Base-by-base conservation (phyloP, 208 protist genomes). In the Acanthamoeba rhysodes region DNA sequence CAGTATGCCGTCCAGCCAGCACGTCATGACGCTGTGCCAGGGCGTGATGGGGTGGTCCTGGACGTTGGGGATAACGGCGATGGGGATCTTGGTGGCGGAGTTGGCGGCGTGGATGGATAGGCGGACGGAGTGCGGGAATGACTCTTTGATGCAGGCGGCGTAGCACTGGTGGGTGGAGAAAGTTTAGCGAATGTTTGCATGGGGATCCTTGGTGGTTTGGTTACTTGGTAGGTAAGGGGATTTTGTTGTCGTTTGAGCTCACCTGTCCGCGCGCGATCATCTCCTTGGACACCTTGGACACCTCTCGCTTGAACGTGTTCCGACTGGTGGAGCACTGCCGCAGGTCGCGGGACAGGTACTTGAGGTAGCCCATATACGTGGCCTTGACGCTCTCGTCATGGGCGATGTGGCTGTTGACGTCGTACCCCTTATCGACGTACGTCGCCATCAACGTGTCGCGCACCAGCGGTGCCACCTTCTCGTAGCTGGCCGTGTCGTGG, bases 81-180 rank as follows among this genome's bases (percentile, higher is more conserved):
- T 66, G 59, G 59, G 59, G 59, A 66, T 66, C 59, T 66, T 66
- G 59, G 27, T 66, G 59, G 59, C 59, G 59, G 59, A 32, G 59
- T 66, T 66, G 59, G 59, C 59, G 59, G 59, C 59, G 72, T 82
- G 72, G 72, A 82, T 82, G 37, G 72, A 82, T 18, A 82, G 41
- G 72, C 72, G 72, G 59, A 66, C 59, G 59, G 59, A 66, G 59
- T 66, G 59, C 59, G 59, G 59, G 59, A 66, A 66, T 2, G 6
- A 66, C 59, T 66, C 59, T 66, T 66, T 66, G 59, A 66, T 27
- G 27, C 59, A 66, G 59, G 59, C 59, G 59, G 59, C 59, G 59
- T 66, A 66, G 59, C 59, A 66, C 59, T 66, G 59, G 59, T 66
- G 59, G 59, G 27, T 66, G 59, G 59, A 66, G 27, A 66, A 66